Percentiles rank a stretch among this genome's conserved stretches.
Conservation (phyloP, 805 yeast species). For the Wickerhamomyces queroliae region DNA sequence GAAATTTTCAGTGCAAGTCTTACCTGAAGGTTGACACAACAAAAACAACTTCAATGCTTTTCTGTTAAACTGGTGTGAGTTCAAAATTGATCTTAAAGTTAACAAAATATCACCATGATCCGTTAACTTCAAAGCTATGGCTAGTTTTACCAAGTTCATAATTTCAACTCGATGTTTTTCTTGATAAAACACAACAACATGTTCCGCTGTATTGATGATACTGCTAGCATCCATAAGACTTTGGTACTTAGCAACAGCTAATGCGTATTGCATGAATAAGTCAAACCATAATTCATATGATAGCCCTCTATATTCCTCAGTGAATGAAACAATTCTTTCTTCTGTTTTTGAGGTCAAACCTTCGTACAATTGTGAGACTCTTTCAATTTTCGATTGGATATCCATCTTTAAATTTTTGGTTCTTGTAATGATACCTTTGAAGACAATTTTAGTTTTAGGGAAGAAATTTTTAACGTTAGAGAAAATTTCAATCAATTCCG, state of each 20-base stretch:
- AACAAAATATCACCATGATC: constrained; percentile 53
- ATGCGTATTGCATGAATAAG: constrained; percentile 72
- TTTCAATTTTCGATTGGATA: constrained; percentile 66
- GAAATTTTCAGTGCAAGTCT: constrained; percentile 50
- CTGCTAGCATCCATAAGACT: constrained; percentile 58
- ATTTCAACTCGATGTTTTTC: constrained; percentile 54
- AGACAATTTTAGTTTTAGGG: constrained; percentile 65
- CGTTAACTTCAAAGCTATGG: constrained; percentile 43
- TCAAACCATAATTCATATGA: constrained; percentile 80
- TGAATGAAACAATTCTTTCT: constrained; percentile 42
- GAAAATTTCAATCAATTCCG: constrained; percentile 79
- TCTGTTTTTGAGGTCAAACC: constrained; percentile 38
- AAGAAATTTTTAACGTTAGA: constrained; percentile 73
- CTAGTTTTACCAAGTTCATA: constrained; percentile 60
- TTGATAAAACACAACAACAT: constrained; percentile 72
- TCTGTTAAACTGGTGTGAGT: constrained; percentile 71
- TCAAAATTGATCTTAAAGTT: constrained; percentile 56
- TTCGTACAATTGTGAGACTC: constrained; percentile 61
- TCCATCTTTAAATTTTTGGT: constrained; percentile 56
- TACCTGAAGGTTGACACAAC: constrained; percentile 60
- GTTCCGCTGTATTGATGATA: constrained; percentile 67
- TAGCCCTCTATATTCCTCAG: constrained; percentile 66
- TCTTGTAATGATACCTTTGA: constrained; percentile 61
- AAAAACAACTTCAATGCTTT: constrained; percentile 60
- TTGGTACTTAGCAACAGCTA: constrained; percentile 58